Evolutionary conservation across 495 filamentous ascomycete species (phyloP), one percentile per base, ranked within the genome.

Genomic region (Cladorrhinum samala): DNA sequence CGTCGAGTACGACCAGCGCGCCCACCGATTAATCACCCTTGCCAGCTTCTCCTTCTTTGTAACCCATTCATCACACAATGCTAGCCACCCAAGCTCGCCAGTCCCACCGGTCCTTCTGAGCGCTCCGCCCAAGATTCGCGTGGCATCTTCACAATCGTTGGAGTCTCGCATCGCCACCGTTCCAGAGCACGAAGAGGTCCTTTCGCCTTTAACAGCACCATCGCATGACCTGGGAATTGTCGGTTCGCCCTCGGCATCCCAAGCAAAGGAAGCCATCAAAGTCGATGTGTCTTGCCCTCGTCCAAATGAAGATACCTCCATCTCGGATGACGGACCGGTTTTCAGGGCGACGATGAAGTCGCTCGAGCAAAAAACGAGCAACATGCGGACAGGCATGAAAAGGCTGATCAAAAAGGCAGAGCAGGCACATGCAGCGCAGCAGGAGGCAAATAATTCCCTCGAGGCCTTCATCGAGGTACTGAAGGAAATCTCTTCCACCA

Each of bases 291-390:
- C 87, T 23, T 91, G 88, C 63, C 88, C 88, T 45, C 82, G 89
- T 27, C 90, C 91, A 1, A 86, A 83, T 13, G 93, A 97, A 37
- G 91, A 96, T 63, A 83, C 93, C 71, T 86, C 86, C 56, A 81
- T 82, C 14, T 82, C 84, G 16, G 93, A 97, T 58, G 93, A 99
- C 76, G 94, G 93, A 4, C 93, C 93, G 0, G 72, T 99, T 8
- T 99, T 99, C 70, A 83, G 93, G 53, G 93, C 93, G 9, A 96
- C 92, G 1, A 95, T 99, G 80, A 97, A 97, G 65, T 86, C 91
- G 1, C 71, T 97, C 30, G 93, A 99, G 65, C 90, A 92, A 60
- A 97, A 96, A 75, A 98, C 92, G 0, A 89, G 89, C n/a, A 94
- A 85, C 61, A 90, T 98, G 83, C 82, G 89, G 36, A 71, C 78